phyloP scores from a whole-genome alignment of 2,329 filamentous ascomycete genomes.

The Periglandula ipomoeae region DNA sequence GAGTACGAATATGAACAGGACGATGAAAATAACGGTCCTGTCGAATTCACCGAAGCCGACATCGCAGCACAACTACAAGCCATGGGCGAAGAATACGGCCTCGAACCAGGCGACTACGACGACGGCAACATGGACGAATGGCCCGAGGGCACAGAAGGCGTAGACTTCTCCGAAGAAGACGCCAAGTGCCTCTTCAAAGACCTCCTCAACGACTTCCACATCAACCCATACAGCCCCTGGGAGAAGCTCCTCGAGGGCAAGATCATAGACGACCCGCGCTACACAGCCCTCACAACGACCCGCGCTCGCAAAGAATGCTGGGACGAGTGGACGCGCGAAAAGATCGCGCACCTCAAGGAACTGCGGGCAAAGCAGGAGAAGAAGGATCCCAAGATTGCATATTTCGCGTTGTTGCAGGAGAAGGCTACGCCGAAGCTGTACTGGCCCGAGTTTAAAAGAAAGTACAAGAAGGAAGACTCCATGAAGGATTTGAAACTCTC shows the following conservation, averaged over 20 bases:
- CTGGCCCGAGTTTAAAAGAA: constrained; percentile 94
- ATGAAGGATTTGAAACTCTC: constrained; percentile 66
- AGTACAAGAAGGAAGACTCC: constrained; percentile 69
- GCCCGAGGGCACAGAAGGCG: constrained; percentile 63
- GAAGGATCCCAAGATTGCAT: constrained; percentile 73
- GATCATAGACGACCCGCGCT: constrained; percentile 77
- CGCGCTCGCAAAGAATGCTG: constrained; percentile 74
- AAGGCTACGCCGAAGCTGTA: constrained; percentile 86
- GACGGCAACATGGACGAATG: constrained; percentile 51
- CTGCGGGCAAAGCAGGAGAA: constrained; percentile 67
- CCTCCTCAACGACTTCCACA: constrained; percentile 69
- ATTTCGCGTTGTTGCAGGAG: constrained; percentile 70
- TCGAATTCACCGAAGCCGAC: constrained; percentile 90
- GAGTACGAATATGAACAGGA: background rate
- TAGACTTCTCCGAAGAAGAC: constrained; percentile 66
- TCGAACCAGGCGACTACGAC: constrained; percentile 69
- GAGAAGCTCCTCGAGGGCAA: constrained; percentile 77
- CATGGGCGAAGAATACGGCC: constrained; percentile 78
- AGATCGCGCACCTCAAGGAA: constrained; percentile 63
- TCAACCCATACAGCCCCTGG: constrained; percentile 87
- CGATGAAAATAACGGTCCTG: constrained; percentile 30
- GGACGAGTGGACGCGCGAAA: constrained; percentile 72
- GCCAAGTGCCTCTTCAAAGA: constrained; percentile 73
- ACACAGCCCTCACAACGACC: constrained; percentile 75
- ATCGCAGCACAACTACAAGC: constrained; percentile 85